Evolutionary conservation across 2,329 filamentous ascomycete genomes (phyloP).

Genomic region (Aspergillus niger): DNA sequence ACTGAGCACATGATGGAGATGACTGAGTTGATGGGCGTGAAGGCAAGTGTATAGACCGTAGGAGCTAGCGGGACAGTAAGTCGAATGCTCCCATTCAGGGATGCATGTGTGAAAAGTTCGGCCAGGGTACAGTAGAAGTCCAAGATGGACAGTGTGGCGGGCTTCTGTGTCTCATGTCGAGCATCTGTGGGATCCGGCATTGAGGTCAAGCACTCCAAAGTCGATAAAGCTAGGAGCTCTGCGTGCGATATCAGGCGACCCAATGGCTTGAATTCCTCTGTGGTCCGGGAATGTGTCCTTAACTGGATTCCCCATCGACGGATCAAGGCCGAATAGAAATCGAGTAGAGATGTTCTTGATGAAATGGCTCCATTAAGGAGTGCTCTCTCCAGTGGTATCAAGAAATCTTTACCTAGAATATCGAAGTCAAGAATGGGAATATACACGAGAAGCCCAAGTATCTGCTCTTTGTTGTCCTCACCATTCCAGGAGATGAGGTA

Average conservation of each 20-base stretch:
- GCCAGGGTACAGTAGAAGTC: constrained; percentile 70
- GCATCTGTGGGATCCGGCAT: constrained; percentile 14
- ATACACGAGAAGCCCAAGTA: constrained; percentile 38
- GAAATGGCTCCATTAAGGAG: constrained; percentile 41
- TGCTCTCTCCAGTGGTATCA: constrained; percentile 45
- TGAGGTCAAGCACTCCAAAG: constrained; percentile 57
- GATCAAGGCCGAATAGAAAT: constrained; percentile 68
- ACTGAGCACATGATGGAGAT: constrained; percentile 70
- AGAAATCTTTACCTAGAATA: constrained; percentile 39
- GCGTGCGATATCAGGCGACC: constrained; percentile 55
- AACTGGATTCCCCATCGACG: constrained; percentile 52
- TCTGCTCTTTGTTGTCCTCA: constrained; percentile 51
- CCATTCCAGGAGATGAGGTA: constrained; percentile 68
- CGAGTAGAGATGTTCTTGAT: constrained; percentile 63
- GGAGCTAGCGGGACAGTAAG: constrained; percentile 68
- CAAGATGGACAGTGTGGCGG: constrained; percentile 57
- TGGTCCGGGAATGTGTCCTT: constrained; percentile 28
- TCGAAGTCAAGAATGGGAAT: constrained; percentile 33
- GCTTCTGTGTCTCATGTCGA: constrained; percentile 21
- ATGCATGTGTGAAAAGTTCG: constrained; percentile 56
- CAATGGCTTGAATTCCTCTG: constrained; percentile 34
- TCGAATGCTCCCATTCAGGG: constrained; percentile 58
- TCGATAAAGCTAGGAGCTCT: constrained; percentile 57
- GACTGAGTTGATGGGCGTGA: constrained; percentile 63
- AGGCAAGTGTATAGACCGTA: constrained; percentile 71